Percentiles rank a stretch among this genome's conserved stretches.
phyloP scores from a whole-genome alignment of 2,329 filamentous ascomycete genomes.

The Huntiella moniliformis region DNA sequence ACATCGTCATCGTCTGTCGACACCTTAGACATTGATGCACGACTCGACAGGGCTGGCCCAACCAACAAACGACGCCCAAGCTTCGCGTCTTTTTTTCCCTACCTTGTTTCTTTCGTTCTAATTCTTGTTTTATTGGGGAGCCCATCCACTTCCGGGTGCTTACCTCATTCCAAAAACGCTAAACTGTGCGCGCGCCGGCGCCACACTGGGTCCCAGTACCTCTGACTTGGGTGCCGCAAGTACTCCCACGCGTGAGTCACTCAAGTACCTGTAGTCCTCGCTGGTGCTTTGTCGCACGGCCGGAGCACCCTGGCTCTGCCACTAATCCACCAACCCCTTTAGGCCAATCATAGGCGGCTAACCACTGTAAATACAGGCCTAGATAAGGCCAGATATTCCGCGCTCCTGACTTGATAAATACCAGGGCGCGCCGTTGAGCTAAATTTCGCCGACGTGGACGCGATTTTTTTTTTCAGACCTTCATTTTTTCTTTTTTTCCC shows the following conservation, averaged over 20 bases:
- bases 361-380: constrained; percentile 2
- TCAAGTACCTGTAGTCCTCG: not conserved
- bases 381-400: constrained; percentile 13
- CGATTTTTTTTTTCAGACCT: constrained; percentile 12
- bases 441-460: constrained; percentile 13
- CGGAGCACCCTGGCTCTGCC: not conserved
- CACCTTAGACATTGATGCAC: too few relatives aligned
- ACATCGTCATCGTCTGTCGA: too few relatives aligned
- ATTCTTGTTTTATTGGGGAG: too few relatives aligned
- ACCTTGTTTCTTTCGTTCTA: too few relatives aligned
- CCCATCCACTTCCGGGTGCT: not conserved
- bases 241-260: constrained; percentile 1
- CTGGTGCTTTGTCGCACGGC: constrained; percentile 3
- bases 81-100: too few relatives aligned
- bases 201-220: constrained; percentile 2
- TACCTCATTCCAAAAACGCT: not conserved
- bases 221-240: not conserved
- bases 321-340: constrained; percentile 1
- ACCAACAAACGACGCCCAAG: too few relatives aligned
- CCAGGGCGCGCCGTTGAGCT: constrained; percentile 13
- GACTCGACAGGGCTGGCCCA: too few relatives aligned
- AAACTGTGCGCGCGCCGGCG: constrained; percentile 1
- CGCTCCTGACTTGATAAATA: constrained; percentile 13
- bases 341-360: constrained; percentile 8
- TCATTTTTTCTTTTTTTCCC: constrained; percentile 9